Conservation (phyloP, 1,284 basidiomycete genomes). For the Rhodotorula sp. region DNA sequence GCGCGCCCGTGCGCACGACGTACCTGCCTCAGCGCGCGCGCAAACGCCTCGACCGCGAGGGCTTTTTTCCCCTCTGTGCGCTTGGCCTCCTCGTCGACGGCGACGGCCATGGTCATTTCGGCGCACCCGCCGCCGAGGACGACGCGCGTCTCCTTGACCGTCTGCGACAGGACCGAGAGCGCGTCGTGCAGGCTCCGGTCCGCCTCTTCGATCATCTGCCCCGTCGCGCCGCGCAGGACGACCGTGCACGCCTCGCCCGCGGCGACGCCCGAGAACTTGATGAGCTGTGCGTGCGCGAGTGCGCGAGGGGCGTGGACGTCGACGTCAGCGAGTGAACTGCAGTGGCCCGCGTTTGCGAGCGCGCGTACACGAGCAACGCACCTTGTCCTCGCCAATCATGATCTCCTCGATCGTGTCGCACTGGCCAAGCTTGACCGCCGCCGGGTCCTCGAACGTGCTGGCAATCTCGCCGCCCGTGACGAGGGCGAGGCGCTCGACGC, state of each 20-base stretch:
- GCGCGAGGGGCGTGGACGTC: background rate
- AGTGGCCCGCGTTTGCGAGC: background rate
- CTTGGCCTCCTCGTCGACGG: slow-evolving; percentile 84
- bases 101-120: slow-evolving; percentile 96
- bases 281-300: slow-evolving; percentile 62
- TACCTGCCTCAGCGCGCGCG: slow-evolving; percentile 76
- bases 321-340: background rate
- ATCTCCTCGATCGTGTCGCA: slow-evolving; percentile 98
- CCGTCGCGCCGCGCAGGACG: slow-evolving; percentile 92
- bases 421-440: slow-evolving; percentile 87
- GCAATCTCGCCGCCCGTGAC: slow-evolving; percentile 99
- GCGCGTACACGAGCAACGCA: slow-evolving; percentile 49
- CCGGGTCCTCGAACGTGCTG: slow-evolving; percentile 90
- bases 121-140: slow-evolving; percentile 95
- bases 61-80: slow-evolving; percentile 92
- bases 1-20: slow-evolving; percentile 6
- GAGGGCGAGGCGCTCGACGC: slow-evolving; percentile 91
- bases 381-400: slow-evolving; percentile 99
- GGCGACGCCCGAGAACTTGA: slow-evolving; percentile 98
- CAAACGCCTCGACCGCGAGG: slow-evolving; percentile 90
- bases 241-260: slow-evolving; percentile 99
- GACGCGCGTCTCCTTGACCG: slow-evolving; percentile 92
- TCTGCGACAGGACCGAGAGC: slow-evolving; percentile 94
- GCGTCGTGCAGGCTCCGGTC: slow-evolving; percentile 97
- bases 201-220: slow-evolving; percentile 99